Base-by-base conservation (phyloP, 345 rosid species). In the Salix brachista region DNA sequence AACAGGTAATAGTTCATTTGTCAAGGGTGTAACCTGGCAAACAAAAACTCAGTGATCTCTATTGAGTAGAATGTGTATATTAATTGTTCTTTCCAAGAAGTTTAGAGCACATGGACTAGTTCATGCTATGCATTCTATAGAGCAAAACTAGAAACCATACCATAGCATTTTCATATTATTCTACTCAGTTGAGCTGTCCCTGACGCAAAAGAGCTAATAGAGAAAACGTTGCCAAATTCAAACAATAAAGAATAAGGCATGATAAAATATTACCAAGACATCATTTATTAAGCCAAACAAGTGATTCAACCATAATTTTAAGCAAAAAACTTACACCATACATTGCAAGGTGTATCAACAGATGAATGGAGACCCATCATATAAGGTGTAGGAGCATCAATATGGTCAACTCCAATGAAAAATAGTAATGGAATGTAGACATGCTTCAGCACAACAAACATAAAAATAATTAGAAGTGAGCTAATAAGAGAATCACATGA, bases 351-450 rank as follows among this genome's bases (percentile, higher is more conserved):
- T 84, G 94, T 93, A 87, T 91, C 98, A 74, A 93, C 98, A 67
- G 84, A 90, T 61, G 97, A 96, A 88, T 39, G 80, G 80, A 96
- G 98, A 83, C 99, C 99, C 98, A 91, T 96, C 98, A 96, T 93
- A 84, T 92, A 96, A 54, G 99, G 98, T 50, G 97, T 92, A 70
- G 98, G 97, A 78, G 97, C 99, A 80, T n/a, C n/a, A n/a, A n/a
- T n/a, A 84, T 96, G 92, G 90, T 96, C 98, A 23, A 93, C 99
- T 91, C 98, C 99, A 92, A 94, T 93, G 91, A 92, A 96, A 92
- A 96, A 96, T 81, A 96, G 94, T 82, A 89, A 93, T 58, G 97
- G 97, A 90, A 92, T 96, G 95, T 96, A 92, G 89, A 93, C 99
- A 80, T 96, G 99, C 99, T 96, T 88, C 97, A 88, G 85, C 82